These are phyloP conservation scores for Postia placenta DNA, from an alignment of 768 basidiomycete genomes.

Conservation along the genomic window DNA sequence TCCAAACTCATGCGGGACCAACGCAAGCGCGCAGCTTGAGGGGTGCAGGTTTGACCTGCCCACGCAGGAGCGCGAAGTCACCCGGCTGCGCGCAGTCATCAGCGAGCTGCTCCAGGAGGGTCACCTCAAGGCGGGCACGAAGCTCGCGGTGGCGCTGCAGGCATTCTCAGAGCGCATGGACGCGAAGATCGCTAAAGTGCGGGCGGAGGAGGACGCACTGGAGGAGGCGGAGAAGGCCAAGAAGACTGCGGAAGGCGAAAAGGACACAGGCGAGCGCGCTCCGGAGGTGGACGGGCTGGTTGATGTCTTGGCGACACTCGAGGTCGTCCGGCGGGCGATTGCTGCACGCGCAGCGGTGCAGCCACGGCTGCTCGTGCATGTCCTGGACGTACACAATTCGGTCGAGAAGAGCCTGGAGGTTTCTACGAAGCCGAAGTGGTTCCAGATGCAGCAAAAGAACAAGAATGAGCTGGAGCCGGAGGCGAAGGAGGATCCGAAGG, in stretches of 20 bases:
- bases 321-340: background rate
- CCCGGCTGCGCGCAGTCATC: slow-evolving; percentile 10
- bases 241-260: slow-evolving; percentile 1
- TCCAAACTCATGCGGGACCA: background rate
- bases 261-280: background rate
- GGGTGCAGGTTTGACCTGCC: slow-evolving; percentile 2
- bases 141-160: slow-evolving; percentile 14
- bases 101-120: slow-evolving; percentile 11
- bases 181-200: background rate
- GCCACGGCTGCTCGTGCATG: background rate
- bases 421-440: background rate
- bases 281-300: background rate
- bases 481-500: background rate
- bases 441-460: background rate
- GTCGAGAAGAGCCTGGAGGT: background rate
- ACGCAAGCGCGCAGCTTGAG: background rate
- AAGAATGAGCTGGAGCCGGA: background rate
- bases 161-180: slow-evolving; percentile 15
- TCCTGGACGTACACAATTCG: background rate
- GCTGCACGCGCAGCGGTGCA: background rate
- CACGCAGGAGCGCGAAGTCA: slow-evolving; percentile 9
- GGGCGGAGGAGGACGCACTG: background rate
- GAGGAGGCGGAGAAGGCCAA: background rate
- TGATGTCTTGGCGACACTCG: background rate
- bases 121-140: slow-evolving; percentile 14